Evolutionary conservation across 2,329 filamentous ascomycete genomes (phyloP).

Genomic region (Pestalotiopsis sp.): DNA sequence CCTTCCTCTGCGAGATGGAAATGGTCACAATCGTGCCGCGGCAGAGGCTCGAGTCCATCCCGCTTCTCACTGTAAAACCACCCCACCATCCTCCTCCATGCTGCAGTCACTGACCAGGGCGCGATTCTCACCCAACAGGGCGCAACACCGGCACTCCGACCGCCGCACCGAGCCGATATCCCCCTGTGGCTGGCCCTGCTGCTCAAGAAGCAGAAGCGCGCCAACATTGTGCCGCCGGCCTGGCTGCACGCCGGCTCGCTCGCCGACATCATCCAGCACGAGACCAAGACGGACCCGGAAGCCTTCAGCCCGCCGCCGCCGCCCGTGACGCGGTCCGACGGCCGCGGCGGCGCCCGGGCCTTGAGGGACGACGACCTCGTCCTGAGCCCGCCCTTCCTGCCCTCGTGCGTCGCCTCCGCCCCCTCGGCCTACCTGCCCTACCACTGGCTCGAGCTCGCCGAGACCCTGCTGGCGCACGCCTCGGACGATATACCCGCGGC

Average conservation of each 20-base stretch:
- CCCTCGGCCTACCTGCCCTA: slow-evolving; percentile 78
- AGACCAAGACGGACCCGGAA: slow-evolving; percentile 71
- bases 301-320: slow-evolving; percentile 80
- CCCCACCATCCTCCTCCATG: slow-evolving; percentile 25
- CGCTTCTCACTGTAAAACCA: slow-evolving; percentile 74
- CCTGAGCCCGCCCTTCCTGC: slow-evolving; percentile 76
- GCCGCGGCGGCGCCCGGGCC: slow-evolving; percentile 43
- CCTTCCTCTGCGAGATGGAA: slow-evolving; percentile 98
- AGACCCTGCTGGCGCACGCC: slow-evolving; percentile 84
- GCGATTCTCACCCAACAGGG: slow-evolving; percentile 58
- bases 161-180: slow-evolving; percentile 77
- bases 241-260: slow-evolving; percentile 85
- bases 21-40: slow-evolving; percentile 90
- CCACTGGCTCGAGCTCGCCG: slow-evolving; percentile 91
- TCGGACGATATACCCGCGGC: slow-evolving; percentile 78
- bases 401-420: slow-evolving; percentile 71
- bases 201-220: slow-evolving; percentile 90
- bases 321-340: slow-evolving; percentile 57
- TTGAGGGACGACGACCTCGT: slow-evolving; percentile 31
- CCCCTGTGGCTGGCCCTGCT: slow-evolving; percentile 95
- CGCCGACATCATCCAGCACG: slow-evolving; percentile 75
- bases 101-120: slow-evolving; percentile 6
- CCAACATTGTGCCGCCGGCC: slow-evolving; percentile 87
- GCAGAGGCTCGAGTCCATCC: slow-evolving; percentile 83
- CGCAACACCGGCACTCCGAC: slow-evolving; percentile 73